A percentile compares a stretch with the other conserved stretches of the same genome.
phyloP scores from a whole-genome alignment of 345 rosid genomes.

The Pugionium cornutum region DNA sequence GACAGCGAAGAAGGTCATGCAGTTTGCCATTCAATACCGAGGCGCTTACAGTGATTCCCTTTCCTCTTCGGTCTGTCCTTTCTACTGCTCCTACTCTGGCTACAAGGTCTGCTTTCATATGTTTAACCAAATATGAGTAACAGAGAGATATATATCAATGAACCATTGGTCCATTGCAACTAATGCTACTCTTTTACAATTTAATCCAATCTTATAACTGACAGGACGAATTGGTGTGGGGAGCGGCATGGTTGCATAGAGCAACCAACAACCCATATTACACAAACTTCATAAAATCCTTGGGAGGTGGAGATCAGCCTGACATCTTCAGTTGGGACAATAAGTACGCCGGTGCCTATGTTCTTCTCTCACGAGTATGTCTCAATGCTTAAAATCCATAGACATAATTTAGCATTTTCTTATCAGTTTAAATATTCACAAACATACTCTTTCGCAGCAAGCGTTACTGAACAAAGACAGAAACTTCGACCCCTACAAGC shows the following conservation, averaged over 20 bases:
- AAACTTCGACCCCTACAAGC: slow-evolving; percentile 60
- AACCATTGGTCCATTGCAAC: neutral
- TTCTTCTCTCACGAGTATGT: slow-evolving; percentile 67
- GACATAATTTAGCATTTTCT: neutral
- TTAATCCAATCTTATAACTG: slow-evolving; percentile 7
- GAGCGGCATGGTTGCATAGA: slow-evolving; percentile 79
- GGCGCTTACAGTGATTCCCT: slow-evolving; percentile 86
- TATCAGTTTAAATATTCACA: slow-evolving; percentile 44
- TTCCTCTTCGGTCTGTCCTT: slow-evolving; percentile 72
- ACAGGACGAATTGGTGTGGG: slow-evolving; percentile 92
- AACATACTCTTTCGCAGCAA: slow-evolving; percentile 45
- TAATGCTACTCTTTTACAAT: neutral
- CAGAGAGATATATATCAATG: neutral
- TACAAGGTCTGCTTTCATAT: slow-evolving; percentile 52
- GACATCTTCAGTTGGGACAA: slow-evolving; percentile 93
- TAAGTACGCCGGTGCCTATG: slow-evolving; percentile 78
- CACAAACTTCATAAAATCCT: slow-evolving; percentile 57
- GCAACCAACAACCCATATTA: slow-evolving; percentile 64
- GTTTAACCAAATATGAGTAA: neutral
- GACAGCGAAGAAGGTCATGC: slow-evolving; percentile 67
- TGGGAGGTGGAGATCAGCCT: slow-evolving; percentile 70
- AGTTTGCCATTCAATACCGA: slow-evolving; percentile 68
- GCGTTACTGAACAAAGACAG: slow-evolving; percentile 48
- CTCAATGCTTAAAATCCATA: neutral
- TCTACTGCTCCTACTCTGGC: slow-evolving; percentile 88